Evolutionary conservation across 2,329 filamentous ascomycete genomes (phyloP), one percentile per base, ranked within the genome.

Genomic region (Trichoderma cornu-damae): DNA sequence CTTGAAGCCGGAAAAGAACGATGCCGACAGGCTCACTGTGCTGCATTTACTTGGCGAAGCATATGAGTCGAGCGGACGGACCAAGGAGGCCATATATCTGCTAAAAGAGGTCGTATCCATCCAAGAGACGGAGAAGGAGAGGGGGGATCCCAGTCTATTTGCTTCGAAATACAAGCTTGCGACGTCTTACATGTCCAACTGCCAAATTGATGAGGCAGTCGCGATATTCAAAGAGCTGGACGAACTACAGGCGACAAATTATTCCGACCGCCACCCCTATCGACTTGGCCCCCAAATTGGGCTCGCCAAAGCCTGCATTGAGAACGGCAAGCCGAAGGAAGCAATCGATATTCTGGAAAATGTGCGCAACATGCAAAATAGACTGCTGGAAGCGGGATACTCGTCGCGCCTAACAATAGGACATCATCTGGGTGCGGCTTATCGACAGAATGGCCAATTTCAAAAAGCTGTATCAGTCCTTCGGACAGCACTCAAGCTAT

Each of bases 101-200:
- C 24, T 61, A 1, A 22, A 50, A n/a, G 30, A 59, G 5, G 47
- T 59, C 20, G 59, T 59, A 12, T 37, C 58, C 6, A 56, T 59
- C 48, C 42, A 54, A 22, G 43, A 55, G 18, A n/a, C 6, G 12
- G 46, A 38, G 2, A 20, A 43, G 8, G 48, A 32, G 12, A 34
- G 55, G 12, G 35, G n/a, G 11, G 26, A 60, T 55, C 55, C 47
- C 9, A 14, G n/a, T n/a, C n/a, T 35, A 58, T 46, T 60, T 6
- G 4, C 26, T 4, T 58, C 59, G 24, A 42, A 58, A 32, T 50
- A 55, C 24, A 43, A 46, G 18, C 59, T 60, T 32, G 59, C 59
- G 4, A 8, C n/a, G 8, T 56, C 49, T 22, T 60, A 60, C 9
- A 2, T 38, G 2, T n/a, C 32, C 4, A 58, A 60, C 20, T 50